Evolutionary conservation across 495 filamentous ascomycete genomes (phyloP).

Genomic region (Pseudevernia furfuracea): DNA sequence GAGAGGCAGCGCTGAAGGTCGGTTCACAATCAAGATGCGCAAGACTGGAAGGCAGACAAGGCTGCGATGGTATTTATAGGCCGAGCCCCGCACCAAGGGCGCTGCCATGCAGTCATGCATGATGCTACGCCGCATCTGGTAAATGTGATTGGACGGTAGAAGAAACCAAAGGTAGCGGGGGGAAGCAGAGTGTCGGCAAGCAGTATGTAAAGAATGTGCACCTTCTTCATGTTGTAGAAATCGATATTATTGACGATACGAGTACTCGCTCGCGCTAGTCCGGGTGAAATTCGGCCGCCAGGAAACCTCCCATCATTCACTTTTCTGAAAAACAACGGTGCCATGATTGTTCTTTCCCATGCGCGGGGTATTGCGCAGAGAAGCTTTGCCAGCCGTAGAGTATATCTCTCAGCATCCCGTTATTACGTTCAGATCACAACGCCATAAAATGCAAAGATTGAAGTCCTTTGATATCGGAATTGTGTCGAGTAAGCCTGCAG

Average conservation of each 20-base stretch:
- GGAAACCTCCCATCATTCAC: neutral
- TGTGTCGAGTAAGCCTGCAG: no score
- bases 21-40: neutral
- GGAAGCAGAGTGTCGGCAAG: neutral
- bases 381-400: no score
- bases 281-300: neutral
- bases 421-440: neutral
- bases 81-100: neutral
- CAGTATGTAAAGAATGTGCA: neutral
- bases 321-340: neutral
- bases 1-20: neutral
- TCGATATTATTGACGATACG: neutral
- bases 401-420: neutral
- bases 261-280: neutral
- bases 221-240: neutral
- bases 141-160: neutral
- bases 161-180: no score
- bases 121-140: neutral
- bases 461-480: no score
- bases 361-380: no score
- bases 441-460: neutral
- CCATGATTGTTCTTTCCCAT: no score
- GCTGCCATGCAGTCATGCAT: neutral
- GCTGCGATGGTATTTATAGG: neutral
- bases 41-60: constrained; percentile 1